Conservation (phyloP, 2,329 filamentous ascomycete genomes). For the Phoma sp. region DNA sequence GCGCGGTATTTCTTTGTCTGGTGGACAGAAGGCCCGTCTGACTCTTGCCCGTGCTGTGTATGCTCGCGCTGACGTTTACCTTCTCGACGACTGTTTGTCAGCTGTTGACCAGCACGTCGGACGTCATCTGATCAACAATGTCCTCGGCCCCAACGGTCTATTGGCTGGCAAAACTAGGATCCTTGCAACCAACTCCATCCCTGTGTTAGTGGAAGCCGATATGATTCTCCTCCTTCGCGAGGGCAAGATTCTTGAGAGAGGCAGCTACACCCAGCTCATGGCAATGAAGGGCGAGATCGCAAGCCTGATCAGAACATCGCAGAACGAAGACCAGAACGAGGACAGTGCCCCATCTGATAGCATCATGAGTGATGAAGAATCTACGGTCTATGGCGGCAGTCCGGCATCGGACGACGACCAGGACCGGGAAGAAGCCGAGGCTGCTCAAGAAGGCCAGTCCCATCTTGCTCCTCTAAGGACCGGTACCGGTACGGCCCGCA, state of each 20-base stretch:
- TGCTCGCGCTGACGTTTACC: conserved; percentile 92
- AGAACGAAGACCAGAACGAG: conserved; percentile 59
- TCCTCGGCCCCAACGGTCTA: conserved; percentile 84
- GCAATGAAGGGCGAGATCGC: conserved; percentile 93
- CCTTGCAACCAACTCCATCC: conserved; percentile 92
- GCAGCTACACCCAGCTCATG: conserved; percentile 88
- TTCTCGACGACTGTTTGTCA: conserved; percentile 92
- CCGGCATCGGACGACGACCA: conserved; percentile 59
- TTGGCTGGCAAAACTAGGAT: conserved; percentile 87
- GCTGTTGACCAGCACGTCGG: conserved; percentile 99
- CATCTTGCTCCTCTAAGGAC: conserved; percentile 78
- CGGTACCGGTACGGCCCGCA: conserved; percentile 64
- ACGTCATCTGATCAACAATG: conserved; percentile 91
- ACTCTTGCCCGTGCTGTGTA: conserved; percentile 94
- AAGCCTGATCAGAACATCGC: conserved; percentile 80
- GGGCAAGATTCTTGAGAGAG: conserved; percentile 82
- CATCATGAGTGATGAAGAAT: conserved; percentile 74
- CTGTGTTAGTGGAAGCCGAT: conserved; percentile 87
- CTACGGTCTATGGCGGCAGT: conserved; percentile 61
- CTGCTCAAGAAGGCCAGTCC: conserved; percentile 71
- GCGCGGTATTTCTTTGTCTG: conserved; percentile 92
- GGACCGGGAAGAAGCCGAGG: conserved; percentile 62
- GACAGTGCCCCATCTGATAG: conserved; percentile 58
- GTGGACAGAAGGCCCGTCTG: conserved; percentile 93
- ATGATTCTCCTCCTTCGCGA: conserved; percentile 87